A percentile compares a stretch with the other conserved stretches of the same genome.
phyloP scores from a whole-genome alignment of 306 rosid species.

The Inga oerstediana region DNA sequence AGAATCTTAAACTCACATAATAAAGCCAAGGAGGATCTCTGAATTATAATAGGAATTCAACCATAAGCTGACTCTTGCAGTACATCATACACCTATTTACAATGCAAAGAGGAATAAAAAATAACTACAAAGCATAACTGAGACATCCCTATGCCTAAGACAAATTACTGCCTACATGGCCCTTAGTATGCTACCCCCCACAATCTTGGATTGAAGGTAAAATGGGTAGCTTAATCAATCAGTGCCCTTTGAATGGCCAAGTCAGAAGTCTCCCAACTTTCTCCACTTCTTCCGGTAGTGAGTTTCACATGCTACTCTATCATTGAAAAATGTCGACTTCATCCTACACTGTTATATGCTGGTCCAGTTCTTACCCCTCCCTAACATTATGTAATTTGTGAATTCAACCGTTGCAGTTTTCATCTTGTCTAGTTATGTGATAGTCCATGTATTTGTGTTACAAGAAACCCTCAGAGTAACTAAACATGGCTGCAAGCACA shows the following conservation, averaged over 20 bases:
- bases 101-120: background rate
- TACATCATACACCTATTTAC: background rate
- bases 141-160: background rate
- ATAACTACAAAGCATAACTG: background rate
- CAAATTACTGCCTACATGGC: background rate
- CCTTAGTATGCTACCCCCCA: background rate
- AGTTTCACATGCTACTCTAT: background rate
- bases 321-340: background rate
- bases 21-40: background rate
- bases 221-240: background rate
- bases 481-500: background rate
- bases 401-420: background rate
- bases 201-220: background rate
- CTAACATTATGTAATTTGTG: slow-evolving; percentile 13
- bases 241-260: background rate
- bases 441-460: background rate
- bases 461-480: background rate
- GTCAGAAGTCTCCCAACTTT: background rate
- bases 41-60: background rate
- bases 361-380: background rate
- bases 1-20: background rate
- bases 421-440: slow-evolving; percentile 16
- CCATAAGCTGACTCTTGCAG: background rate
- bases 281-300: background rate
- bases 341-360: background rate